Percentiles rank a stretch among this genome's conserved stretches.
Evolutionary conservation across 164 flowering plant genomes (phyloP).

Genomic region (Platanus orientalis): DNA sequence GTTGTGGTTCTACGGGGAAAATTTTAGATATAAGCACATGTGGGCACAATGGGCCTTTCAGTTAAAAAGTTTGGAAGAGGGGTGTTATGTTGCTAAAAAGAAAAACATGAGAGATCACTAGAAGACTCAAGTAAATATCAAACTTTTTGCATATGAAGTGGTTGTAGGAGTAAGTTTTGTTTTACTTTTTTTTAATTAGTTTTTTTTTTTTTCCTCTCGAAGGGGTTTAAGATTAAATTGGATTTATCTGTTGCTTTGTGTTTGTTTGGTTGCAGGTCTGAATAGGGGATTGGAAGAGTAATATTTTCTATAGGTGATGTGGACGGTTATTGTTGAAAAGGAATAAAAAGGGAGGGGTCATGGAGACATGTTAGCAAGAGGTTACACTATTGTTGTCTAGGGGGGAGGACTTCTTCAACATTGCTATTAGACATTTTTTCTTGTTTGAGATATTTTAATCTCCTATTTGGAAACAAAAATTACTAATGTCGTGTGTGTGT

Average conservation of each 20-base stretch:
- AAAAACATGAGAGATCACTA: too few relatives aligned
- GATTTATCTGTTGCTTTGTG: background rate
- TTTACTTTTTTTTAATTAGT: background rate
- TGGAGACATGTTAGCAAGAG: background rate
- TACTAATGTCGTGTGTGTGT: too few relatives aligned
- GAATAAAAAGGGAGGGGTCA: background rate
- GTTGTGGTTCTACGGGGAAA: too few relatives aligned
- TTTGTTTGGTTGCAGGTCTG: slow-evolving; percentile 15
- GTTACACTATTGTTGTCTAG: background rate
- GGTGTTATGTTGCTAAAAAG: too few relatives aligned
- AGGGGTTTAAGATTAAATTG: background rate
- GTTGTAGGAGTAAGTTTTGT: background rate
- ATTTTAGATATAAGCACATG: too few relatives aligned
- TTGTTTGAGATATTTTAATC: background rate
- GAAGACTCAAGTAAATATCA: too few relatives aligned
- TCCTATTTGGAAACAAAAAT: too few relatives aligned
- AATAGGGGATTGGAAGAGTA: slow-evolving; percentile 1
- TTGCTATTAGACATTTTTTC: background rate
- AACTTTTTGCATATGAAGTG: too few relatives aligned
- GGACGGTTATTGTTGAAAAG: background rate
- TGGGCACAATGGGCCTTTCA: too few relatives aligned
- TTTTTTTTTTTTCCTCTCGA: background rate
- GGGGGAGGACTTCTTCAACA: background rate
- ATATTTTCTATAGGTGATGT: background rate
- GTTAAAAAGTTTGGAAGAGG: too few relatives aligned